Evolutionary conservation across 2,329 filamentous ascomycete species (phyloP).

Genomic region (Rosellinia necatrix): DNA sequence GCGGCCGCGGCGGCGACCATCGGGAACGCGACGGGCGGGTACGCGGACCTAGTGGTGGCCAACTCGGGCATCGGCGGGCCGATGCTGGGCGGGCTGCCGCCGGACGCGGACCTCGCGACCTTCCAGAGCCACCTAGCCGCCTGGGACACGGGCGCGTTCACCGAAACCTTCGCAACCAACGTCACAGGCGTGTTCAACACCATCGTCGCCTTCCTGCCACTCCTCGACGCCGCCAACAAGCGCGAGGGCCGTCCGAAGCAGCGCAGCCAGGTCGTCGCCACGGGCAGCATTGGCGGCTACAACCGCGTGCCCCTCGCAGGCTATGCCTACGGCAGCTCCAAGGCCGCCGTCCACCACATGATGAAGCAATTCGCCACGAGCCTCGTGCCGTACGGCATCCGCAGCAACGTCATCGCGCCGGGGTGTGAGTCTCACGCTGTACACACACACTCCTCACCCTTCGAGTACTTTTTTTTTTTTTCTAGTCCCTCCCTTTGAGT

Average conservation of each 20-base stretch:
- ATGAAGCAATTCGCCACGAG: slow-evolving; percentile 68
- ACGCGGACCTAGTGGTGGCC: slow-evolving; percentile 62
- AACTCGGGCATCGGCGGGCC: slow-evolving; percentile 57
- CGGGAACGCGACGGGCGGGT: slow-evolving; percentile 54
- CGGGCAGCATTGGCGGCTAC: slow-evolving; percentile 66
- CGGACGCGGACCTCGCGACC: slow-evolving; percentile 26
- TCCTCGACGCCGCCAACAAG: slow-evolving; percentile 58
- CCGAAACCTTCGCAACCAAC: slow-evolving; percentile 61
- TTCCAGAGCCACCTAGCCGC: slow-evolving; percentile 26
- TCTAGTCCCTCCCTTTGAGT: too few species aligned
- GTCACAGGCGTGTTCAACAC: slow-evolving; percentile 66
- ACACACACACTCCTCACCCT: too few species aligned
- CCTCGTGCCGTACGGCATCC: slow-evolving; percentile 60
- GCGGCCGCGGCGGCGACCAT: slow-evolving; percentile 60
- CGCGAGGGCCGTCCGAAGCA: slow-evolving; percentile 53
- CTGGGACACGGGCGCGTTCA: slow-evolving; percentile 56
- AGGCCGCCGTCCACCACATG: slow-evolving; percentile 68
- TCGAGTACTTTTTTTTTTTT: not conserved
- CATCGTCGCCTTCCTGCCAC: slow-evolving; percentile 63
- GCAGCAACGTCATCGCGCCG: slow-evolving; percentile 36
- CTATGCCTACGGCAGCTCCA: slow-evolving; percentile 68
- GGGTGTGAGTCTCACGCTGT: slow-evolving; percentile 32
- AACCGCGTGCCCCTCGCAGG: slow-evolving; percentile 64
- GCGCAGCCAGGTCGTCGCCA: slow-evolving; percentile 58
- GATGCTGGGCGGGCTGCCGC: slow-evolving; percentile 47